Conservation (phyloP, 257 asterid species). For the Solanum arcanum region DNA sequence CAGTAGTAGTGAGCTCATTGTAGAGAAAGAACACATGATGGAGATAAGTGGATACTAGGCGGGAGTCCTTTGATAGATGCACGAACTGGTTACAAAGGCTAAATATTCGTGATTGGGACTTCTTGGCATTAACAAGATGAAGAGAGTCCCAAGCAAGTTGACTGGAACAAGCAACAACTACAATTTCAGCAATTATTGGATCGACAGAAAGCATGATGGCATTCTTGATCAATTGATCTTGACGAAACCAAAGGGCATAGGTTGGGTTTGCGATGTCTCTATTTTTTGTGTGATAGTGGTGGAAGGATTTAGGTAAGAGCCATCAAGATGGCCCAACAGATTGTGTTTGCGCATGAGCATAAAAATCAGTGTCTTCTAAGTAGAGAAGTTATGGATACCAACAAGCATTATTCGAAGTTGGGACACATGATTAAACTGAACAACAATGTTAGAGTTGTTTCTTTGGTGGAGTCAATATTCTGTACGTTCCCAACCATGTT, state of each 20-base stretch:
- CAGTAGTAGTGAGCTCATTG: too few relatives aligned
- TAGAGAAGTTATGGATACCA: neutral
- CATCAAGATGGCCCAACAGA: neutral
- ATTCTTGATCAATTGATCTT: neutral
- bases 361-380: neutral
- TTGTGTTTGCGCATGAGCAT: neutral
- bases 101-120: neutral
- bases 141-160: too few relatives aligned
- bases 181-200: too few relatives aligned
- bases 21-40: too few relatives aligned
- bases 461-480: neutral
- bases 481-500: neutral
- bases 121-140: neutral
- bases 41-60: neutral
- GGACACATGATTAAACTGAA: neutral
- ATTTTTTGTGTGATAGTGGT: neutral
- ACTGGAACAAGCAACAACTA: too few relatives aligned
- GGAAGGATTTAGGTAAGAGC: neutral
- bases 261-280: neutral
- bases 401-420: neutral
- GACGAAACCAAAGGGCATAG: neutral
- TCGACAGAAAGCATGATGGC: too few relatives aligned
- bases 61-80: neutral
- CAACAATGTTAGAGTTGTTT: neutral
- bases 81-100: neutral